Conservation (phyloP, 78 protist genomes). For the Chrysochromulina parva region DNA sequence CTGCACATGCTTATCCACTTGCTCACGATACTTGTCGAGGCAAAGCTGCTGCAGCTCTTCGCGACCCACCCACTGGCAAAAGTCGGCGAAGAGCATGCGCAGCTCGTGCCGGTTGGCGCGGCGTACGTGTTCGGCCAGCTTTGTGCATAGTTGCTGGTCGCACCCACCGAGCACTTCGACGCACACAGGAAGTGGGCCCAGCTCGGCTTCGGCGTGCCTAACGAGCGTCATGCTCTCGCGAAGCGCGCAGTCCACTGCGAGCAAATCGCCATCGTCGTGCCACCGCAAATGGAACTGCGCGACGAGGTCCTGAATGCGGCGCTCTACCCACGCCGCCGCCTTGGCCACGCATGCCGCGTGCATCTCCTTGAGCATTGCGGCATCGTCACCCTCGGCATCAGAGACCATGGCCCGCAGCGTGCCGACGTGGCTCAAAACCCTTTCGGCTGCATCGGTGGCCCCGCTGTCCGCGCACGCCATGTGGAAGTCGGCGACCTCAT, state of each 20-base stretch:
- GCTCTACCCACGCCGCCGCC: neutral
- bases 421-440: too few relatives aligned
- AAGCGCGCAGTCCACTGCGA: neutral
- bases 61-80: neutral
- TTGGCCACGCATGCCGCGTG: neutral
- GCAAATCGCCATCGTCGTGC: neutral
- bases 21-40: slow-evolving; percentile 6
- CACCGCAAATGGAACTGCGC: neutral
- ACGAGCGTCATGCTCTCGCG: neutral
- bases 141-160: neutral
- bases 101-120: neutral
- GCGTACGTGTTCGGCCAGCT: neutral
- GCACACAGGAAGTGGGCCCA: neutral
- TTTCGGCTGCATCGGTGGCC: too few relatives aligned
- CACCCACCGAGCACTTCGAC: neutral
- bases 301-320: neutral
- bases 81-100: neutral
- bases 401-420: too few relatives aligned
- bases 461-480: too few relatives aligned
- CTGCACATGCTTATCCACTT: neutral
- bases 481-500: too few relatives aligned
- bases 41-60: neutral
- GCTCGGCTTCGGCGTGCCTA: neutral
- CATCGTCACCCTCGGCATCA: too few relatives aligned
- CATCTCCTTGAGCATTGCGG: too few relatives aligned